Base-by-base conservation (phyloP, 345 rosid species). In the Acer negundo region DNA sequence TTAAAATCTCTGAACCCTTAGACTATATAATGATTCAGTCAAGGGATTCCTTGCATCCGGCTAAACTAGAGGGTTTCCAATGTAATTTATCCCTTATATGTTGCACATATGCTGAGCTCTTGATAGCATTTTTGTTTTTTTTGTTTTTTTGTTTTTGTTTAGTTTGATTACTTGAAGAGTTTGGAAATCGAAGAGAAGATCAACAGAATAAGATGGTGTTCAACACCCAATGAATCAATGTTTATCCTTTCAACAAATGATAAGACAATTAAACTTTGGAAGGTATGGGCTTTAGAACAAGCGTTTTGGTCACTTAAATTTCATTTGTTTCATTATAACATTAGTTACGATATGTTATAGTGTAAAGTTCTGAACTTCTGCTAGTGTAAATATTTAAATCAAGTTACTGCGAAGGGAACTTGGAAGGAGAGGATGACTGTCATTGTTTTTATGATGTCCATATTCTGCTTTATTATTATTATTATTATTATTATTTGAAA, bases 161-260 rank as follows among this genome's bases (percentile, higher is more conserved):
- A 91, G 95, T 91, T 91, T 42, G 95, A 91, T 80, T 91, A 86
- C 83, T 74, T 91, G 87, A 87, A 86, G 83, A 91, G 95, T 73
- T 56, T 89, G 85, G 95, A 91, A 81, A 89, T 91, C 74, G 95
- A 89, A 75, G 95, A 91, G 85, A 91, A 87, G 82, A 83, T 91
- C 66, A 91, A 89, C 70, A 83, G 73, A 72, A 55, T 89, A 24
- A 87, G 81, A 79, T 91, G 93, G 95, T 85, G 90, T 83, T 67
- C 86, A 11, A 69, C 87, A 10, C 82, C 83, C 63, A 86, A 80
- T 75, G 86, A 84, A 55, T 84, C 89, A 2, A 69, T 82, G 69
- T 84, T 88, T 77, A 76, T 91, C 69, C 91, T 91, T 72, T 87
- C 95, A 19, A 78, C 93, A 11, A 91, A 91, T 75, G 90, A 91